Evolutionary conservation across 2,329 filamentous ascomycete genomes (phyloP), one percentile per base, ranked within the genome.

Genomic region (Cladosporium sp.): DNA sequence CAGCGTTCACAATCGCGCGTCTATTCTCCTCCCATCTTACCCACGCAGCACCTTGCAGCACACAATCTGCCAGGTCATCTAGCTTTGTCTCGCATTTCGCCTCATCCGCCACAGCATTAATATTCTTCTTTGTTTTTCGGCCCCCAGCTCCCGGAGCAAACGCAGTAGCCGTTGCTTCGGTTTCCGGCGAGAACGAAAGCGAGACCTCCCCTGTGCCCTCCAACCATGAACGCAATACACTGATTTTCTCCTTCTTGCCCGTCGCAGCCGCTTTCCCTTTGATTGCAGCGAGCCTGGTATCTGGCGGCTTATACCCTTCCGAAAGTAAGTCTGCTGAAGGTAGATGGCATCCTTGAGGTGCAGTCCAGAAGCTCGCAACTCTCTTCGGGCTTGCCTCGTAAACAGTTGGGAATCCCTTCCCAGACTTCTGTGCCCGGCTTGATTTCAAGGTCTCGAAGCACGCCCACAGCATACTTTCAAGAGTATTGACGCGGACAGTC

Each of bases 391-490:
- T 68, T 39, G 86, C 68, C 6, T 78, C 73, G 9, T 73, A 59
- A 0, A 84, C 71, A 1, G 61, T 58, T 7, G 65, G 62, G 36
- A 64, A 64, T 2, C 7, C 17, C 22, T 9, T 27, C 7, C 15
- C 1, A 7, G 22, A 2, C 1, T 0, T 2, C 17, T 18, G 18
- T 13, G 13, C 27, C 70, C 42, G 77, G 66, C 15, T 70, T 11
- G 27, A 65, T 40, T 69, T 68, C 42, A 88, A 62, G 0, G 83
- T 79, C 44, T 77, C 73, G 32, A 92, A 67, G 11, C 83, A 76
- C 7, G 85, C 85, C 73, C 90, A 86, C 0, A 95, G 69, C 83
- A 93, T 93, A 3, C 83, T 82, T 66, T 95, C 89, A 18, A 95
- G 78, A 61, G 86, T 84, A 58, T 92, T 92, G 7, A 95, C 88